Evolutionary conservation across 345 rosid species (phyloP), one percentile per base, ranked within the genome.

Genomic region (Citrus sinensis): DNA sequence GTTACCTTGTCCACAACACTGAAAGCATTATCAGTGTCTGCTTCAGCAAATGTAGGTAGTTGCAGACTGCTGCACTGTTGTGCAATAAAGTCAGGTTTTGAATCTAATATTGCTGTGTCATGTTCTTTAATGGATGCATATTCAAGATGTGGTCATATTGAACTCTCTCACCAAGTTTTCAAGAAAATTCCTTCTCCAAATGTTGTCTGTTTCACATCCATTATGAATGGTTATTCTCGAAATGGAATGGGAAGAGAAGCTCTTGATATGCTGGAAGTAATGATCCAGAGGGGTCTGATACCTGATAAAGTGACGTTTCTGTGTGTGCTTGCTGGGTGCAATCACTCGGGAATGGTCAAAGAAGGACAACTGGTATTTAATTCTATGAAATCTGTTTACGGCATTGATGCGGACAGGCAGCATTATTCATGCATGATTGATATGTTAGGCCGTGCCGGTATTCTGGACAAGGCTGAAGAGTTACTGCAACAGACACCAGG

Each of bases 391-490:
- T 74, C 84, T 7, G 71, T 73, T 34, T 88, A 86, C 67, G 88
- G 88, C 79, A 84, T 89, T 67, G 74, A 78, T n/a, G 95, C 86
- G 1, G 91, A 84, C 51, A 76, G 76, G 70, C 90, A 83, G 80
- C 93, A 93, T 62, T 85, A 88, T 87, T 90, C 90, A 1, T 90
- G 98, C 79, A 87, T 95, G 94, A 84, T 91, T 66, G 95, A 93
- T 88, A 87, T 93, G 76, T 76, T 92, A 80, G 95, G 98, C 63
- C 90, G 92, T 64, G 90, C 94, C 74, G 94, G 93, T 83, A 74
- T 90, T 75, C 85, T 93, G 27, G 77, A 87, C 19, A 88, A 92
- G 84, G 98, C 94, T 2, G 93, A 91, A 74, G 85, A 68, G 55
- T 82, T 95, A 81, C 86, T 89, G 79, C 88, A 78, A 68, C 87